A percentile compares a stretch with the other conserved stretches of the same genome.
Evolutionary conservation across 371 early-diverging fungal genomes (phyloP).

Genomic region (Mortierella sp.): DNA sequence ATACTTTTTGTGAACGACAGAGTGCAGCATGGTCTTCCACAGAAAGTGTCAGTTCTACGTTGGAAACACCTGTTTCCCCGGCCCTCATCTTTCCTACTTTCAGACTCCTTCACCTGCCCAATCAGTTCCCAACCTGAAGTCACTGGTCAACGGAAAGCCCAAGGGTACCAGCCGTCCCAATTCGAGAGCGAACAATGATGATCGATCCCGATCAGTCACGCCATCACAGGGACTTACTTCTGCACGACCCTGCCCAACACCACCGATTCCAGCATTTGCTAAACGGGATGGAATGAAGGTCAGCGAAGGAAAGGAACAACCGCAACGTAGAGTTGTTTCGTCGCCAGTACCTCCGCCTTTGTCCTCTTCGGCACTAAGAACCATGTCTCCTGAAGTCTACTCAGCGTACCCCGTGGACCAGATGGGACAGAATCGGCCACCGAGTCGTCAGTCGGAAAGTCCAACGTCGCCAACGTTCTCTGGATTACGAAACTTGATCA

Average conservation of each 20-base stretch:
- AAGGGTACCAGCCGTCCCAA: slow-evolving; percentile 32
- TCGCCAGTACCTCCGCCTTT: slow-evolving; percentile 11
- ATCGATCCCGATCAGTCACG: slow-evolving; percentile 43
- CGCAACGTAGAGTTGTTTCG: slow-evolving; percentile 7
- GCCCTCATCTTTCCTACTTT: slow-evolving; percentile 30
- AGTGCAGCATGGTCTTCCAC: slow-evolving; percentile 57
- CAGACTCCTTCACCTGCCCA: slow-evolving; percentile 31
- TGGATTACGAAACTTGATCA: slow-evolving; percentile 28
- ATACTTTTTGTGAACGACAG: slow-evolving; percentile 16
- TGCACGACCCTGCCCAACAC: slow-evolving; percentile 24
- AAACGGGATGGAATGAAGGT: slow-evolving; percentile 20
- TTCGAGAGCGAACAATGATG: slow-evolving; percentile 30
- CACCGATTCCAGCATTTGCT: slow-evolving; percentile 16
- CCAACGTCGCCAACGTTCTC: slow-evolving; percentile 42
- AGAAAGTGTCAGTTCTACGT: slow-evolving; percentile 48
- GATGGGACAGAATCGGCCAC: slow-evolving; percentile 10
- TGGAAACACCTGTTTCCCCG: slow-evolving; percentile 50
- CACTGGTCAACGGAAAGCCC: slow-evolving; percentile 24
- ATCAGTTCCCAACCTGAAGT: slow-evolving; percentile 39
- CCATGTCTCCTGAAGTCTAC: slow-evolving; percentile 25
- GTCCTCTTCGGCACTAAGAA: not conserved
- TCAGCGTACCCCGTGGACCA: not conserved
- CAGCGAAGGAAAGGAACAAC: slow-evolving; percentile 16
- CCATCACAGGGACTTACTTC: slow-evolving; percentile 27
- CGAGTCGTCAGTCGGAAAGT: slow-evolving; percentile 42